These are phyloP conservation scores for Lasiodiplodia hormozganensis DNA, from an alignment of 2,329 filamentous ascomycete species.

Conservation along the genomic window DNA sequence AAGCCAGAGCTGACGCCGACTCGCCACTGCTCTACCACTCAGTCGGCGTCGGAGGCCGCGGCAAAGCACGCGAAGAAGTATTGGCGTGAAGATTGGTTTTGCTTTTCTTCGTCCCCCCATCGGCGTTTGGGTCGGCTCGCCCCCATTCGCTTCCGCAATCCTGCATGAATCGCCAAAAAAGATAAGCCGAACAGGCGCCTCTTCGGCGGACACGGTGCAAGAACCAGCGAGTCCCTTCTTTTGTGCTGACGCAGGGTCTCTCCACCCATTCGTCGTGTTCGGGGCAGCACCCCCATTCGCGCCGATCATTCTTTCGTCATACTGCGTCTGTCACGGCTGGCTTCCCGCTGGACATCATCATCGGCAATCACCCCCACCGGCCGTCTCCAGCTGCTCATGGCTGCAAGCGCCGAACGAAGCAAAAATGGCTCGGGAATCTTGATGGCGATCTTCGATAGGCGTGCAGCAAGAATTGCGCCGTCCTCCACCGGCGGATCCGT, in stretches of 20 bases:
- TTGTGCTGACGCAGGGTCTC: conserved; percentile 20
- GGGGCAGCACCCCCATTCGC: conserved; percentile 7
- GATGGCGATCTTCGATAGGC: not conserved
- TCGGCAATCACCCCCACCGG: not conserved
- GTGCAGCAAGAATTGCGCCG: not conserved
- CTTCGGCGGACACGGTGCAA: not conserved
- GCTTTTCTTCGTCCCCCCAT: not conserved
- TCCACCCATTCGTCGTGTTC: conserved; percentile 18
- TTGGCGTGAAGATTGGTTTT: not conserved
- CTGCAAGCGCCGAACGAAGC: not conserved
- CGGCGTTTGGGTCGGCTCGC: not conserved
- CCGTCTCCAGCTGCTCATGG: not conserved
- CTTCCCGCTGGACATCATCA: not conserved
- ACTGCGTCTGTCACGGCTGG: not conserved
- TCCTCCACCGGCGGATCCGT: not conserved
- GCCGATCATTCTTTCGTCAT: conserved; percentile 25
- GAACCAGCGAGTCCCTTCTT: not conserved
- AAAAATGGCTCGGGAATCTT: not conserved
- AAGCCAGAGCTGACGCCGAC: too few species aligned
- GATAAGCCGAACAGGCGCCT: conserved; percentile 11
- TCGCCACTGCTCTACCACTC: conserved; percentile 1
- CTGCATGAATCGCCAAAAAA: conserved; percentile 8
- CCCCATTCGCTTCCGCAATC: not conserved
- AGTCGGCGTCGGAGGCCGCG: not conserved
- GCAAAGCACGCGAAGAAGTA: not conserved